Base-by-base conservation (phyloP, 1,284 basidiomycete species). In the Cryptococcus amylolentus region DNA sequence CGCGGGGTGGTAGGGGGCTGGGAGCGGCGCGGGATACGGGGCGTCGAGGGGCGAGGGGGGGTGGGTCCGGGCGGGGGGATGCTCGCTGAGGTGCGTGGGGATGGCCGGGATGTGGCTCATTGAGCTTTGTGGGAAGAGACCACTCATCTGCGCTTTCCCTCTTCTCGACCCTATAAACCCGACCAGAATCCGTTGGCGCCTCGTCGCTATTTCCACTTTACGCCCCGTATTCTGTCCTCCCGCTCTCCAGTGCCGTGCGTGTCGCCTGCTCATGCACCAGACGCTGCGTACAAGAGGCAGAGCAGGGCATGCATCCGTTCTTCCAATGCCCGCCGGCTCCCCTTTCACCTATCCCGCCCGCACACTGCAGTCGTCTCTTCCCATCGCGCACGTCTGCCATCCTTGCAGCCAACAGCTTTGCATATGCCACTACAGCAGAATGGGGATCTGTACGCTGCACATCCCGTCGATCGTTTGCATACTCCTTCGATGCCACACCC, bases 31-130 rank as follows among this genome's bases (percentile, higher is more conserved):
- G 2, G 56, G 41, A 26, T 37, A 20, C 3, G 51, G 5, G 39
- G 16, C 14, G 42, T 20, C 27, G 12, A 42, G 51, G 51, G 53
- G 16, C 14, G 42, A 20, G 28, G n/a, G 41, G 50, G 51, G 37
- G 54, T 10, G 50, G 37, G 42, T 23, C 35, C 5, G 47, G n/a
- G 45, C 28, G 49, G 44, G 35, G 43, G 16, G 41, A 26, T 44
- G 27, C 5, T 55, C 41, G 35, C 16, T 14, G 44, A 41, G 49
- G n/a, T 44, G 27, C 35, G 23, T 23, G 23, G 44, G 47, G 20
- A 51, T n/a, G 38, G 37, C 37, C 47, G 45, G 42, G 28, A 49
- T 51, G 55, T 49, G 51, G 54, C 57, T 56, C 57, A 59, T 59
- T 50, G 49, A 50, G 49, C n/a, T 35, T 35, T 38, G 26, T n/a